Base-by-base conservation (phyloP, 2,329 filamentous ascomycete species). In the Microsporum ferrugineum region DNA sequence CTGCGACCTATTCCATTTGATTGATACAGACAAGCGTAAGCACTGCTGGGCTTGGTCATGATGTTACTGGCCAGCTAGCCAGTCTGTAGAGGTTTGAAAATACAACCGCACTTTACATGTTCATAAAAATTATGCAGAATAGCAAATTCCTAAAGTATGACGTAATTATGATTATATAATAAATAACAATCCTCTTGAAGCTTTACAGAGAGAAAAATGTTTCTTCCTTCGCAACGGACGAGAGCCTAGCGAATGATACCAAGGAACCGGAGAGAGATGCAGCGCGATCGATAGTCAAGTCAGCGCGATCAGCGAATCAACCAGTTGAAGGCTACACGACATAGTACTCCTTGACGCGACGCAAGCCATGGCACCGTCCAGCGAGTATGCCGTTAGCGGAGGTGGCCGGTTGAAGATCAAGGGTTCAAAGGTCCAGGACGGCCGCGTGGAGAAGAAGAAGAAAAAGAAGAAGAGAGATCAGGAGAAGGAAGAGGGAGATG, bases 381-480 rank as follows among this genome's bases (percentile, higher is more conserved):
- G 27, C 39, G 63, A 64, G 33, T 64, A 64, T 27, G 36, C 60
- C 14, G 27, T 58, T 3, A 57, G 58, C 61, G 81, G 82, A 63
- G 81, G 84, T 62, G 90, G 90, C 68, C 87, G 87, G 63, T 82
- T 96, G 38, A 92, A 89, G 71, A 82, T 96, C 63, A 96, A 96
- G 77, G 90, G 91, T 69, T 82, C 79, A 63, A 86, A 85, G 69
- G 77, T 81, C 64, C 85, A 83, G 55, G 73, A 73, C 41, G 70
- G 75, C n/a, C 71, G 75, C 36, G 59, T 56, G 27, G 55, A 66
- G 53, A 62, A 57, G 57, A 51, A 53, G 57, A 65, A 65, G 47
- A 61, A 66, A 55, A 65, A 69, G 61, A 65, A 67, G 39, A 65
- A 66, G 5, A 23, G 27, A 33, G 45, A 63, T n/a, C 70, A 70